Conservation (phyloP, 2,329 filamentous ascomycete species). For the Colletotrichum kahawae region DNA sequence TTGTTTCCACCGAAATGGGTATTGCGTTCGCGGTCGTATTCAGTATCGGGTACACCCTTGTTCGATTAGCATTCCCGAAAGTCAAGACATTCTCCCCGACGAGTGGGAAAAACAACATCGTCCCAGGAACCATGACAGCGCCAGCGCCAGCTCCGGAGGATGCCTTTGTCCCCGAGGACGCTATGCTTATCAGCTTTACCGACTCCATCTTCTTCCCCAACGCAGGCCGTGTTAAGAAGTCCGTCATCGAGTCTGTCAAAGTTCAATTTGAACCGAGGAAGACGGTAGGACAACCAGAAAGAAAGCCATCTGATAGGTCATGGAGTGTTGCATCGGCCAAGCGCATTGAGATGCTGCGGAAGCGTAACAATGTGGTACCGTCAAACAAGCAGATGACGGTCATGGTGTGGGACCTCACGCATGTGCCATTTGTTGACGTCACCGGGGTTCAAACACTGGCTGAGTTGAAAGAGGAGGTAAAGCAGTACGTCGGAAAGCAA, state of each 20-base stretch:
- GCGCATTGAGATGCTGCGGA: conserved; percentile 50
- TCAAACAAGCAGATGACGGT: conserved; percentile 44
- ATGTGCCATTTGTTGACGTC: conserved; percentile 57
- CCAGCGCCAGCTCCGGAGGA: conserved; percentile 21
- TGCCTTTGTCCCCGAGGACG: conserved; percentile 47
- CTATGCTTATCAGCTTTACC: conserved; percentile 60
- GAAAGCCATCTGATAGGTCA: conserved; percentile 45
- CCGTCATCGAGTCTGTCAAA: conserved; percentile 55
- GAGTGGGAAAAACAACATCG: conserved; percentile 29
- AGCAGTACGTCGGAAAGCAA: conserved; percentile 50
- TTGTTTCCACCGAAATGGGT: conserved; percentile 64
- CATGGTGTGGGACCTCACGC: conserved; percentile 57
- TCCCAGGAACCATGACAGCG: conserved; percentile 30
- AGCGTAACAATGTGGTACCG: conserved; percentile 37
- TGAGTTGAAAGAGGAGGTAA: conserved; percentile 52
- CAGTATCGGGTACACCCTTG: conserved; percentile 65
- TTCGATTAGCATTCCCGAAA: conserved; percentile 61
- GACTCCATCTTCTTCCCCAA: conserved; percentile 67
- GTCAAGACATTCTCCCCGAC: conserved; percentile 36
- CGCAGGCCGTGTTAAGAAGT: conserved; percentile 55
- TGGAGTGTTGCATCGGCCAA: conserved; percentile 60
- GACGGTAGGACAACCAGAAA: conserved; percentile 43
- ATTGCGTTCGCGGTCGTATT: conserved; percentile 66
- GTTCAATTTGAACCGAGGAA: conserved; percentile 39
- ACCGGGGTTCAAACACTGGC: conserved; percentile 55